Evolutionary conservation across 2,329 filamentous ascomycete genomes (phyloP).

Genomic region (Xylariales sp.): DNA sequence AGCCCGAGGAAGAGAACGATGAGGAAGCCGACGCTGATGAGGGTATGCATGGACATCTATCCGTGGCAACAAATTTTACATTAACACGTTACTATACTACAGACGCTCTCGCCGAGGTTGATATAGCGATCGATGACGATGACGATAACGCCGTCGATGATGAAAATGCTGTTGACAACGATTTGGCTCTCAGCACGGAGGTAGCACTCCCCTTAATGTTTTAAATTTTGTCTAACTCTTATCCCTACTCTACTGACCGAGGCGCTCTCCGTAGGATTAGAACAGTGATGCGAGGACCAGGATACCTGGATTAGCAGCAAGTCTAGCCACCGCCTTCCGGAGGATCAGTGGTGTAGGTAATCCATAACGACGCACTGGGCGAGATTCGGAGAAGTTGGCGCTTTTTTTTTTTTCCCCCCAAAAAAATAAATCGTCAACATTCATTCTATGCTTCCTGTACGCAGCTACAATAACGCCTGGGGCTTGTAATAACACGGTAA

Average conservation of each 20-base stretch:
- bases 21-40: conserved; percentile 40
- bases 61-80: not conserved
- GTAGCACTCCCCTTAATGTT: conserved; percentile 36
- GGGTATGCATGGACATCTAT: conserved; percentile 33
- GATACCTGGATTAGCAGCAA: conserved; percentile 40
- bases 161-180: conserved; percentile 21
- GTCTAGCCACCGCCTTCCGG: conserved; percentile 43
- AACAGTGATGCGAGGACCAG: conserved; percentile 39
- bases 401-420: not conserved
- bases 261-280: conserved; percentile 49
- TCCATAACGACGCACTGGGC: conserved; percentile 12
- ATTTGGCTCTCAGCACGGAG: conserved; percentile 38
- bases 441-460: conserved; percentile 11
- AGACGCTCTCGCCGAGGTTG: conserved; percentile 38
- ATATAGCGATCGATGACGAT: conserved; percentile 42
- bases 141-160: conserved; percentile 37
- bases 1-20: conserved; percentile 48
- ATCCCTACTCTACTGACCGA: conserved; percentile 44
- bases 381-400: not conserved
- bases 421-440: not conserved
- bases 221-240: not conserved
- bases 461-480: conserved; percentile 1
- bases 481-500: conserved; percentile 30
- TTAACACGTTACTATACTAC: conserved; percentile 19
- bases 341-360: conserved; percentile 43